Conservation (phyloP, 768 basidiomycete genomes). For the Russula sp. region DNA sequence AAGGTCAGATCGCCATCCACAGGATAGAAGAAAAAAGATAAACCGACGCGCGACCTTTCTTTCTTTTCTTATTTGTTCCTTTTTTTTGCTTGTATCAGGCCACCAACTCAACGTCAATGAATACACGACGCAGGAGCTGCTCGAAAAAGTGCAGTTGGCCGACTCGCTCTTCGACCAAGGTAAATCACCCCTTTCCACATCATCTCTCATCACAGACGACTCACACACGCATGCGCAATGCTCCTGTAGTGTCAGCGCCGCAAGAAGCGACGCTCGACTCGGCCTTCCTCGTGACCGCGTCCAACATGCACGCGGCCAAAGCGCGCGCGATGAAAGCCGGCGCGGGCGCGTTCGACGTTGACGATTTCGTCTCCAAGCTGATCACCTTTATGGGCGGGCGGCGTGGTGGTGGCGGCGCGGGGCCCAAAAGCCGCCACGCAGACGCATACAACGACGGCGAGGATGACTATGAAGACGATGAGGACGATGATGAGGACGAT, state of each 20-base stretch:
- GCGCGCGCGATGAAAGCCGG: slow-evolving; percentile 90
- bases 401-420: slow-evolving; percentile 36
- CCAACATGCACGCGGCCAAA: slow-evolving; percentile 74
- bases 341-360: slow-evolving; percentile 81
- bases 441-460: slow-evolving; percentile 36
- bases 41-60: neutral
- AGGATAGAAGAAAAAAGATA: neutral
- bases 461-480: slow-evolving; percentile 41
- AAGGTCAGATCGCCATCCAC: neutral
- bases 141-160: slow-evolving; percentile 47
- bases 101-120: slow-evolving; percentile 48
- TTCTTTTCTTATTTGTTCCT: neutral
- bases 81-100: slow-evolving; percentile 2
- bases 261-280: slow-evolving; percentile 92
- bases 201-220: neutral
- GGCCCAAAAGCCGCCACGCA: slow-evolving; percentile 25
- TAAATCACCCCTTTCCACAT: slow-evolving; percentile 23
- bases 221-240: neutral
- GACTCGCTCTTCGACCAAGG: slow-evolving; percentile 61
- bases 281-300: slow-evolving; percentile 64
- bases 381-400: slow-evolving; percentile 71
- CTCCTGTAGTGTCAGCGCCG: slow-evolving; percentile 11
- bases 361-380: slow-evolving; percentile 79
- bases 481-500: slow-evolving; percentile 31
- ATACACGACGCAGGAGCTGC: slow-evolving; percentile 47